Evolutionary conservation across 352 stramenopile genomes (phyloP), one percentile per base, ranked within the genome.

Genomic region (Stramenopiles sp.): DNA sequence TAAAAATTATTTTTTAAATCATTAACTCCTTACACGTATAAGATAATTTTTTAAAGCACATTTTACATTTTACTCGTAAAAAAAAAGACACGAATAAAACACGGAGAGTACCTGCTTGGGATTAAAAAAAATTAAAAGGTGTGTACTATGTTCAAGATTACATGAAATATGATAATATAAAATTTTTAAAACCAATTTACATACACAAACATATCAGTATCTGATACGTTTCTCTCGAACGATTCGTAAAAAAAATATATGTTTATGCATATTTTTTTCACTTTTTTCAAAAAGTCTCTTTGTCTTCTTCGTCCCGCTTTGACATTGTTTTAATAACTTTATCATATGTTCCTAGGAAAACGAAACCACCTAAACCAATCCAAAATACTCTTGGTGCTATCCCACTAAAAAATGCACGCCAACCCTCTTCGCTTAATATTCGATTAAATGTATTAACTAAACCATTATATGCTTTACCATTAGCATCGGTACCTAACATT

Each of bases 261-360:
- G 4, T 82, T 82, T n/a, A n/a, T 13, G 38, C 38, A 4, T 53
- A 53, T 53, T 53, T 53, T 53, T 4, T 4, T 4, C 38, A n/a
- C n/a, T n/a, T n/a, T n/a, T n/a, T n/a, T 74, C 84, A 82, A 53
- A 93, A 89, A 23, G 86, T 90, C 30, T 87, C 85, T n/a, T 87
- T 90, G 73, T 81, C 6, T 79, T 83, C 33, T 83, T 80, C 7
- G 38, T 65, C 53, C 69, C 65, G 13, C 63, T 43, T 53, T 43
- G 38, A 23, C 32, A 82, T 20, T 4, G 32, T 31, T 1, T 78
- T 31, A 23, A 20, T 30, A 31, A 79, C 32, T 84, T 93, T 93
- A 81, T 99, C 95, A 85, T 99, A 99, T 79, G 95, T 95, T 78
- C 95, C 95, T 81, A 99, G 99, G 85, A 98, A 99, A n/a, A 99